Conservation (phyloP, 306 rosid species). For the Malus asiatica region DNA sequence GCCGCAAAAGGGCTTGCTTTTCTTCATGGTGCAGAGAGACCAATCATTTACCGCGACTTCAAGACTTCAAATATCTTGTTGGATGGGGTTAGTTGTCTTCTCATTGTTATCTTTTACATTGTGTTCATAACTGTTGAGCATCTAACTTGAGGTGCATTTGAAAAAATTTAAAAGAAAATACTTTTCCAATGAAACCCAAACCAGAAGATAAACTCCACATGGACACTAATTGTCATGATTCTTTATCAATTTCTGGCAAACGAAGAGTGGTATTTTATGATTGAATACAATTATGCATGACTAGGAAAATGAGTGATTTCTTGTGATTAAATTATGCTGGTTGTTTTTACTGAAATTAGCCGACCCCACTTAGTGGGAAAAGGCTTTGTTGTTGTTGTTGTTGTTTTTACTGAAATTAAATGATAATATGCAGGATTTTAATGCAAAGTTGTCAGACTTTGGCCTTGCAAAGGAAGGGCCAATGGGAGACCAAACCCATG, state of each 20-base stretch:
- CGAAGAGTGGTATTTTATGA: background rate
- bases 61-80: constrained; percentile 93
- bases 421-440: constrained; percentile 57
- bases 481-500: constrained; percentile 96
- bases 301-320: constrained; percentile 14
- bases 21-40: constrained; percentile 91
- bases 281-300: background rate
- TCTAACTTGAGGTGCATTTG: background rate
- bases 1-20: constrained; percentile 98
- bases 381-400: too few species aligned
- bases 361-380: too few species aligned
- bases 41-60: constrained; percentile 95
- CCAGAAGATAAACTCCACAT: background rate
- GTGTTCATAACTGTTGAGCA: background rate
- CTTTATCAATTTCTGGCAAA: background rate
- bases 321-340: background rate
- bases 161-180: background rate
- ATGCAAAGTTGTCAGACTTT: constrained; percentile 87
- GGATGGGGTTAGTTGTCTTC: constrained; percentile 64
- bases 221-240: background rate
- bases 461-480: constrained; percentile 99
- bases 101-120: constrained; percentile 2
- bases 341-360: constrained; percentile 22
- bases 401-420: constrained; percentile 20
- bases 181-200: background rate